phyloP scores from a whole-genome alignment of 805 yeast species.

The Metschnikowia arizonensis region DNA sequence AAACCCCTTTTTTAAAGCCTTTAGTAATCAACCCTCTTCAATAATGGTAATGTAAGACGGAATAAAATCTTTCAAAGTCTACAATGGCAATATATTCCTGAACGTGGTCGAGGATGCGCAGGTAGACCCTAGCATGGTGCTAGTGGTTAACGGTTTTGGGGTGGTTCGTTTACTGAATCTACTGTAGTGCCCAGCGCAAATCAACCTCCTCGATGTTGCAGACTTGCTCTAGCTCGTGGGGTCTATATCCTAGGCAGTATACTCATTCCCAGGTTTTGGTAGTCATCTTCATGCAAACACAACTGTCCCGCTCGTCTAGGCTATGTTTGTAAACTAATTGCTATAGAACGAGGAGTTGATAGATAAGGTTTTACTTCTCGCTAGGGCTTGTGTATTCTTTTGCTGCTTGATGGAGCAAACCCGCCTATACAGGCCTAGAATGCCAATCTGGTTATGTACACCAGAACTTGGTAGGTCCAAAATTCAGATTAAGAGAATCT shows the following conservation, averaged over 20 bases:
- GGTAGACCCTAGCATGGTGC: no score
- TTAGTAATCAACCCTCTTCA: no score
- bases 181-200: constrained; percentile 8
- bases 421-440: constrained; percentile 3
- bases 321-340: not conserved
- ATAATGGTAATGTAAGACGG: no score
- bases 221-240: constrained; percentile 14
- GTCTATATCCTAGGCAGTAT: constrained; percentile 8
- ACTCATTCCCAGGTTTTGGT: constrained; percentile 14
- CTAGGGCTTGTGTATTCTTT: constrained; percentile 3
- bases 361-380: constrained; percentile 8
- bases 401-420: constrained; percentile 8
- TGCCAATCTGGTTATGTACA: no score
- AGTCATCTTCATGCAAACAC: constrained; percentile 4
- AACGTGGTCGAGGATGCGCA: no score
- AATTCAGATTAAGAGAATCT: no score
- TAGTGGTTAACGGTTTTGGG: no score
- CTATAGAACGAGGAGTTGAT: constrained; percentile 11
- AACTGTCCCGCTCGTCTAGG: not conserved
- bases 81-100: no score
- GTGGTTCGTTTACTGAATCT: constrained; percentile 7
- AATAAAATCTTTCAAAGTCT: no score
- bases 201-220: constrained; percentile 15
- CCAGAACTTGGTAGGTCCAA: no score
- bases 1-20: no score